A percentile compares a stretch with the other conserved stretches of the same genome.
Conservation (phyloP, 2,329 filamentous ascomycete species). For the Helminthosporium solani region DNA sequence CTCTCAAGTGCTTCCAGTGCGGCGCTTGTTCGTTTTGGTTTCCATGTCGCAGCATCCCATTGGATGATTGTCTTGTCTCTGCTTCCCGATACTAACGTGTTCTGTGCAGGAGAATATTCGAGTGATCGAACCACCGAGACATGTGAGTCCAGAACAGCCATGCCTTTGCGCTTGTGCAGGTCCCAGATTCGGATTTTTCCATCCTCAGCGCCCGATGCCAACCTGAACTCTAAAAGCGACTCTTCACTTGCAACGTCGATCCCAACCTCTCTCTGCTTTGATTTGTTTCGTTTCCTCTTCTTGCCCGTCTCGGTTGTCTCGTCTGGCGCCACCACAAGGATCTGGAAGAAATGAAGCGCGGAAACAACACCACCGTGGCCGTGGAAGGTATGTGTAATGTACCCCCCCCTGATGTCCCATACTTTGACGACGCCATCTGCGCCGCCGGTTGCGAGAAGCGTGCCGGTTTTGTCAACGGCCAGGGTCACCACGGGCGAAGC, state of each 20-base stretch:
- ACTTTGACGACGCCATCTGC: constrained; percentile 94
- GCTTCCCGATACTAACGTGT: constrained; percentile 77
- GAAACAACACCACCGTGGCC: constrained; percentile 90
- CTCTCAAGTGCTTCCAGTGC: constrained; percentile 83
- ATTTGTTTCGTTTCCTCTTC: constrained; percentile 46
- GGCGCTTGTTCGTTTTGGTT: constrained; percentile 74
- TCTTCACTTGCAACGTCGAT: constrained; percentile 48
- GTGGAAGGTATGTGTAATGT: constrained; percentile 91
- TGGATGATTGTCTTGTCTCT: constrained; percentile 92
- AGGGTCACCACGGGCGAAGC: constrained; percentile 84
- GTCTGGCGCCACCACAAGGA: constrained; percentile 54
- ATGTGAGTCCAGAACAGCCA: constrained; percentile 83
- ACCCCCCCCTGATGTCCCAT: constrained; percentile 91
- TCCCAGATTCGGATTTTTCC: constrained; percentile 92
- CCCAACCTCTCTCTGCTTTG: constrained; percentile 45
- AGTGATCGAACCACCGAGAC: constrained; percentile 90
- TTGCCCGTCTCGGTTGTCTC: constrained; percentile 40
- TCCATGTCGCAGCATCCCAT: constrained; percentile 89
- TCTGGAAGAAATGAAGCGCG: constrained; percentile 86
- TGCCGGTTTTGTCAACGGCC: constrained; percentile 82
- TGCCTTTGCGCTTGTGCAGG: constrained; percentile 75
- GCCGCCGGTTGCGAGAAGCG: constrained; percentile 85
- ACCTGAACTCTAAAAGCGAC: constrained; percentile 64
- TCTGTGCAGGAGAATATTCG: constrained; percentile 74
- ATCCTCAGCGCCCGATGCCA: constrained; percentile 91